phyloP scores from a whole-genome alignment of 2,329 filamentous ascomycete genomes.

The Nothophoma quercina region DNA sequence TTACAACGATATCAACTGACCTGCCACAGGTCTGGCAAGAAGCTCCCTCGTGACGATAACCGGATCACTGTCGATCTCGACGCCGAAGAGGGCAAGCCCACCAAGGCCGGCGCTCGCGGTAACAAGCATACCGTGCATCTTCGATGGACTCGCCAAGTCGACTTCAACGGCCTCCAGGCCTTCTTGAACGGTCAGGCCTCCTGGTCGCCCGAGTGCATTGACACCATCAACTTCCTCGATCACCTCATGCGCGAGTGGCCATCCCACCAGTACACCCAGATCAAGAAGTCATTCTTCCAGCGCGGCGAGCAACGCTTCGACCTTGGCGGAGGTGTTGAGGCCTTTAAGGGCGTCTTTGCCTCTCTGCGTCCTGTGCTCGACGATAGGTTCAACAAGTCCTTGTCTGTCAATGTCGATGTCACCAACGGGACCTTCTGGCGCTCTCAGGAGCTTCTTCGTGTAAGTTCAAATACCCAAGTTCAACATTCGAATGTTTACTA shows the following conservation, averaged over 20 bases:
- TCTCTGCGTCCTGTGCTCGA: slow-evolving; percentile 77
- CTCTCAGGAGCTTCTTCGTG: slow-evolving; percentile 42
- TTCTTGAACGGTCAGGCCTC: slow-evolving; percentile 69
- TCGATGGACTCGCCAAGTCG: slow-evolving; percentile 70
- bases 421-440: slow-evolving; percentile 91
- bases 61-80: slow-evolving; percentile 75
- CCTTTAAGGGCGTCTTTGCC: slow-evolving; percentile 88
- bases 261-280: slow-evolving; percentile 68
- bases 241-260: slow-evolving; percentile 86
- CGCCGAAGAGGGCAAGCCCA: slow-evolving; percentile 58
- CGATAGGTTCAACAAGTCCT: slow-evolving; percentile 60
- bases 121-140: slow-evolving; percentile 70
- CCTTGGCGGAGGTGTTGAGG: slow-evolving; percentile 74
- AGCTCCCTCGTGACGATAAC: slow-evolving; percentile 38
- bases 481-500: neutral
- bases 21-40: slow-evolving; percentile 32
- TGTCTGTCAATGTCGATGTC: slow-evolving; percentile 89
- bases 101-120: slow-evolving; percentile 27
- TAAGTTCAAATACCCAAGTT: slow-evolving; percentile 7
- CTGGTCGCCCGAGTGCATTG: slow-evolving; percentile 67
- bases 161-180: slow-evolving; percentile 68
- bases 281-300: slow-evolving; percentile 86
- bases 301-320: slow-evolving; percentile 56
- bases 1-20: slow-evolving; percentile 15
- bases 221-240: slow-evolving; percentile 89